Evolutionary conservation across 768 basidiomycete species (phyloP).

Genomic region (Lyophyllum atratum): DNA sequence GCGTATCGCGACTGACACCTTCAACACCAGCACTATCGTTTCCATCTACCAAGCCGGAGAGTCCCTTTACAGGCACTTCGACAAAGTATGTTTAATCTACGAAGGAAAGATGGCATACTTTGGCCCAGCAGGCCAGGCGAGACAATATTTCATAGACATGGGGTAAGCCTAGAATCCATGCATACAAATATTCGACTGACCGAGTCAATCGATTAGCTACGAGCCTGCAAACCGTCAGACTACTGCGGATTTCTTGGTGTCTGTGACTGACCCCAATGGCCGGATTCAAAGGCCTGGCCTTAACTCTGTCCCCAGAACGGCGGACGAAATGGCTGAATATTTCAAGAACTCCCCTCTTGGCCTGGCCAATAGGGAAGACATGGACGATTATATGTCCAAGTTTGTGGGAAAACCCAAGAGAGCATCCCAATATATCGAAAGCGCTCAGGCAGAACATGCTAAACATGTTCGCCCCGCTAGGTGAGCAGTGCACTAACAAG

Average conservation of each 20-base stretch:
- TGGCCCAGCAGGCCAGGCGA: conserved; percentile 64
- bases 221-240: conserved; percentile 64
- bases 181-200: not conserved
- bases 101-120: conserved; percentile 77
- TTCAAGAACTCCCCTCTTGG: conserved; percentile 44
- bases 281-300: conserved; percentile 50
- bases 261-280: conserved; percentile 61
- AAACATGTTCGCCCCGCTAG: conserved; percentile 39
- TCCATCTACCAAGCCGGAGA: conserved; percentile 87
- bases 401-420: conserved; percentile 47
- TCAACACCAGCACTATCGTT: conserved; percentile 63
- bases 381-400: conserved; percentile 43
- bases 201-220: conserved; percentile 34
- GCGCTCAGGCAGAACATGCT: conserved; percentile 53
- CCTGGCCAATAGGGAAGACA: conserved; percentile 44
- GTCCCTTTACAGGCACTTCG: conserved; percentile 62
- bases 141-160: conserved; percentile 72
- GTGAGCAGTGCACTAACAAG: conserved; percentile 15
- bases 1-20: conserved; percentile 61
- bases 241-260: conserved; percentile 64
- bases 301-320: conserved; percentile 48
- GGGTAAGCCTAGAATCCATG: conserved; percentile 25
- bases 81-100: conserved; percentile 81
- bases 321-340: conserved; percentile 56
- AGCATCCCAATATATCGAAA: conserved; percentile 44